Percentiles rank a stretch among this genome's conserved stretches.
phyloP scores from a whole-genome alignment of 768 basidiomycete species.

The Tremella mesenterica region DNA sequence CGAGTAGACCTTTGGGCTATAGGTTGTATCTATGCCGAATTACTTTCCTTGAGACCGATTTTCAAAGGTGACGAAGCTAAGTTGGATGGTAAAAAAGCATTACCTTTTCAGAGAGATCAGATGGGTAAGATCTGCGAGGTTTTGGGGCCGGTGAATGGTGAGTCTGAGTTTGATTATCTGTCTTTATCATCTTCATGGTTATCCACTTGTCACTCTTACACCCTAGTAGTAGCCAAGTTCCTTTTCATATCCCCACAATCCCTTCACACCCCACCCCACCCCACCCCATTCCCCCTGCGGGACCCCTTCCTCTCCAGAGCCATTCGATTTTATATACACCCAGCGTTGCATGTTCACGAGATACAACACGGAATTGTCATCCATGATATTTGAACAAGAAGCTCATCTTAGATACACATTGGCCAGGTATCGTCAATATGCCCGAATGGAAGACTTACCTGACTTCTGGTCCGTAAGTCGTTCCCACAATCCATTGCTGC shows the following conservation, averaged over 20 bases:
- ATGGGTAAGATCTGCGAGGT: constrained; percentile 93
- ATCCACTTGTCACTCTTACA: no score
- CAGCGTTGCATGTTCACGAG: no score
- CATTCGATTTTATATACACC: no score
- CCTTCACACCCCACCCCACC: no score
- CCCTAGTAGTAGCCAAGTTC: no score
- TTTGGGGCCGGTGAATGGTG: constrained; percentile 77
- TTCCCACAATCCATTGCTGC: no score
- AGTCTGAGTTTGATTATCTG: constrained; percentile 29
- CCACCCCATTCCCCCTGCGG: no score
- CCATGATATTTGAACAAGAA: not conserved
- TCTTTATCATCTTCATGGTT: no score
- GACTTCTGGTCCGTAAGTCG: constrained; percentile 25
- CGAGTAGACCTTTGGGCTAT: constrained; percentile 95
- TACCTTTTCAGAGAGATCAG: constrained; percentile 95
- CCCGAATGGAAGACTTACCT: constrained; percentile 59
- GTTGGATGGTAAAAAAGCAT: constrained; percentile 78
- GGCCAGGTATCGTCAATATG: constrained; percentile 77
- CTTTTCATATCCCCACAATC: no score
- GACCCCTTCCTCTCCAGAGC: no score
- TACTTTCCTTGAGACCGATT: constrained; percentile 85
- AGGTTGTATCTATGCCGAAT: constrained; percentile 93
- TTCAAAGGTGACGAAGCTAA: constrained; percentile 99
- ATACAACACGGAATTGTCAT: no score
- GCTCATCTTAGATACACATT: constrained; percentile 60